A percentile compares a stretch with the other conserved stretches of the same genome.
These are phyloP conservation scores for Cyberlindnera subsufficiens DNA, from an alignment of 805 yeast genomes.

Conservation along the genomic window DNA sequence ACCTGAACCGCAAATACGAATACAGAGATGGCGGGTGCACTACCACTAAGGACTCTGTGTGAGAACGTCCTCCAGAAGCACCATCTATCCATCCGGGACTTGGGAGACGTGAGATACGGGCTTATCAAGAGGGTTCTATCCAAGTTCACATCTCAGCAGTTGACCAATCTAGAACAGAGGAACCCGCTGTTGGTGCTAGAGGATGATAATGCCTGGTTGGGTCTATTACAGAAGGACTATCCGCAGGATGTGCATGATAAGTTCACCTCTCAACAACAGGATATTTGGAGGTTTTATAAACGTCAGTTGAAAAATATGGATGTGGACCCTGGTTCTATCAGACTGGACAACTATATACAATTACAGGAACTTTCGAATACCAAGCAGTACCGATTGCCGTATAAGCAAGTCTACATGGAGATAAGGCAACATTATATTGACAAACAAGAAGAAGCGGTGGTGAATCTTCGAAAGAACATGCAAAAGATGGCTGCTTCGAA, in stretches of 20 bases:
- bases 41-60: constrained; percentile 19
- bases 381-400: constrained; percentile 29
- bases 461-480: constrained; percentile 27
- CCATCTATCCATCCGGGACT: constrained; percentile 17
- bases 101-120: constrained; percentile 28
- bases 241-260: constrained; percentile 29
- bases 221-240: constrained; percentile 26
- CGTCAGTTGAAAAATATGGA: constrained; percentile 13
- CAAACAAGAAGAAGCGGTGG: constrained; percentile 30
- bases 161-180: constrained; percentile 25
- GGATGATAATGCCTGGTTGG: constrained; percentile 32
- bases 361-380: constrained; percentile 4
- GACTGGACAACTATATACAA: constrained; percentile 15
- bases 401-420: constrained; percentile 28
- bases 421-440: constrained; percentile 26
- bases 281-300: constrained; percentile 17
- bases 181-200: constrained; percentile 30
- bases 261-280: constrained; percentile 20
- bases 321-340: constrained; percentile 5
- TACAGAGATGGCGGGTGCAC: constrained; percentile 1
- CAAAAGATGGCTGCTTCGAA: constrained; percentile 25
- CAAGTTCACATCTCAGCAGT: constrained; percentile 26
- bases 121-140: constrained; percentile 25
- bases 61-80: constrained; percentile 17
- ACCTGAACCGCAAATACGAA: neutral